Evolutionary conservation across 2,329 filamentous ascomycete genomes (phyloP).

Genomic region (Cylindrodendrum hubeiense): DNA sequence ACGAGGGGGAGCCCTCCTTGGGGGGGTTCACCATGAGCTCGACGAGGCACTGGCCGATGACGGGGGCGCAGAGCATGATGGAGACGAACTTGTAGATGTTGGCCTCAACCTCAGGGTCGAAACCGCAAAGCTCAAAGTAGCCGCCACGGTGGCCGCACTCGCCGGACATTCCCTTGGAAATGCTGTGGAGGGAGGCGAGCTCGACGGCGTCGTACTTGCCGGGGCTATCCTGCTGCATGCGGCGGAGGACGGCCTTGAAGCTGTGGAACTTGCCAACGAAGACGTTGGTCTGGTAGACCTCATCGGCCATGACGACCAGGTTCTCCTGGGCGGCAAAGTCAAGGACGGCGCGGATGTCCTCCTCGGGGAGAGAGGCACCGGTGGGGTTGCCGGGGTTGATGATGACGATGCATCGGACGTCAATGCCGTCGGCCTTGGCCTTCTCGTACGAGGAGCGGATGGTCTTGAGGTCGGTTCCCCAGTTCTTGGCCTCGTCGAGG

Average conservation of each 20-base stretch:
- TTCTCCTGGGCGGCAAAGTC: conserved; percentile 87
- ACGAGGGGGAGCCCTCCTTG: conserved; percentile 83
- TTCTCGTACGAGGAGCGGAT: conserved; percentile 81
- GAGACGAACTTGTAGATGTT: conserved; percentile 99
- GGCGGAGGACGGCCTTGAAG: conserved; percentile 90
- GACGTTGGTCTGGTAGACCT: conserved; percentile 99
- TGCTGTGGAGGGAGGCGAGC: conserved; percentile 90
- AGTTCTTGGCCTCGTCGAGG: conserved; percentile 86
- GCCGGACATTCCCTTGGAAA: conserved; percentile 98
- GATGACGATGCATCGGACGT: conserved; percentile 93
- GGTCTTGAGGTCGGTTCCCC: conserved; percentile 87
- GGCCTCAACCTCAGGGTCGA: conserved; percentile 85
- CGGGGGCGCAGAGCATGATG: conserved; percentile 95
- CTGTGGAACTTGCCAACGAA: conserved; percentile 95
- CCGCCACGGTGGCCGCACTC: conserved; percentile 98
- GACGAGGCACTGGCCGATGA: conserved; percentile 95
- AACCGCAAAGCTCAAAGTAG: conserved; percentile 96
- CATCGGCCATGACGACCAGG: conserved; percentile 92
- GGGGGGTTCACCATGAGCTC: conserved; percentile 99
- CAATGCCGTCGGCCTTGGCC: conserved; percentile 81
- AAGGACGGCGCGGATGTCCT: conserved; percentile 87
- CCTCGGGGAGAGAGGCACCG: conserved; percentile 83
- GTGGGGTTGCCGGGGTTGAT: conserved; percentile 99
- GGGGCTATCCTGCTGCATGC: conserved; percentile 80
- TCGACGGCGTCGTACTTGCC: conserved; percentile 88